Conservation (phyloP, 257 asterid genomes). For the Nicotiana noctiflora region DNA sequence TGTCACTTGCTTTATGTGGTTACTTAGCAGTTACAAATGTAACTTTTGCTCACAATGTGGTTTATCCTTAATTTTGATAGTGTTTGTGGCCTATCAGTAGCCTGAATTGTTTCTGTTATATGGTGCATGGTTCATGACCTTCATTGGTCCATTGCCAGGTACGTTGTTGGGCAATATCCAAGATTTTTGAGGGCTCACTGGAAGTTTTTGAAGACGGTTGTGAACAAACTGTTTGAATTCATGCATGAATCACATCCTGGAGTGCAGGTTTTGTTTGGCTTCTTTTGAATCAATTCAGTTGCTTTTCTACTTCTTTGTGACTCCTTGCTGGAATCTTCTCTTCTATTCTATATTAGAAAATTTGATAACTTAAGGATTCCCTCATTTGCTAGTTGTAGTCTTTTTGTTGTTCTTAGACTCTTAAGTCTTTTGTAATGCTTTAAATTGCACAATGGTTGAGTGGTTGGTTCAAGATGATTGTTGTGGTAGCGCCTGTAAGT, state of each 20-base stretch:
- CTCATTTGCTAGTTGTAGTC: neutral
- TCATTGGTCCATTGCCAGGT: constrained; percentile 42
- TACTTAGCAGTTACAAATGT: neutral
- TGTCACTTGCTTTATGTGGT: neutral
- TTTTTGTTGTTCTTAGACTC: neutral
- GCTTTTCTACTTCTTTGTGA: neutral
- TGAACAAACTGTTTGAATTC: constrained; percentile 94
- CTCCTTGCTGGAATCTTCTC: too few relatives aligned
- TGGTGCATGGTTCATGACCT: neutral
- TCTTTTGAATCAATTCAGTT: neutral
- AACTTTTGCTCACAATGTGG: neutral
- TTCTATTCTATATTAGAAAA: too few relatives aligned
- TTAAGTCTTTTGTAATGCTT: neutral
- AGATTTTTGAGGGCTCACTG: constrained; percentile 98
- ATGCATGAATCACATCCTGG: constrained; percentile 99
- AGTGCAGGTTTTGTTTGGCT: constrained; percentile 66
- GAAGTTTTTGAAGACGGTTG: constrained; percentile 99
- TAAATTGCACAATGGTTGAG: neutral
- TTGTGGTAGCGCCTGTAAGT: neutral
- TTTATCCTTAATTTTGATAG: neutral
- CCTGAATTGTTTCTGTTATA: neutral
- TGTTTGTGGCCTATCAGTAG: neutral
- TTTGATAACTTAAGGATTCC: neutral
- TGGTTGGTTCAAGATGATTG: neutral
- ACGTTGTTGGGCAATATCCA: constrained; percentile 99